Base-by-base conservation (phyloP, 768 basidiomycete genomes). In the Hericium alpestre region DNA sequence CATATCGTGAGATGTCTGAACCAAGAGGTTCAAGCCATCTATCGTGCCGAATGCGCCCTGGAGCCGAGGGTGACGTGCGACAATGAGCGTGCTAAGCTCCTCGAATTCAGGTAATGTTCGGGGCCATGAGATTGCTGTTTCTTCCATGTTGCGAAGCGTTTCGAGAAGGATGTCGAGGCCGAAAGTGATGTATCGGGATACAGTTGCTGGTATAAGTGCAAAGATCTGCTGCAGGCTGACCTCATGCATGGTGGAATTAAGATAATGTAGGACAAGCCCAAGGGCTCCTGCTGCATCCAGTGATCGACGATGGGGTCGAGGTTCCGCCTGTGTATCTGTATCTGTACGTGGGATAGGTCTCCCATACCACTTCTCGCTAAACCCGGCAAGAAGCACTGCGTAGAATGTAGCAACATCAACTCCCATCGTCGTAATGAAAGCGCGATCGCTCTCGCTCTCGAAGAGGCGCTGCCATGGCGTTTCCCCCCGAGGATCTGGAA, bases 171-270 rank as follows among this genome's bases (percentile, higher is more conserved):
- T 68, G 0, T 53, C 1, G 0, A 70, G 65, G 0, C 62, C 61
- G 61, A 74, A 76, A 2, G 32, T 52, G 57, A 76, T 63, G 54
- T 77, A 78, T 0, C 66, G 58, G 0, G 69, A 67, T 12, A 68
- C 62, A 0, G 72, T 76, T 1, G 71, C 27, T 5, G 75, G 73
- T 25, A 73, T 70, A 10, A 77, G 52, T 0, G 72, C 72, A 63
- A 79, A 79, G 1, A 77, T 74, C 46, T 74, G 70, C 49, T 72
- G 70, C 2, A 78, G 64, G 38, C 61, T 70, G 6, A 67, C 64
- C 40, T 76, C 70, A 0, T 41, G 65, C 70, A 76, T 76, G 0
- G 72, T 69, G 0, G 76, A 77, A 46, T 65, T 66, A 8, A 78
- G 66, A 18, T 66, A 76, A 53, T 79, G 75, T 0, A 77, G 65